Percentiles rank a stretch among this genome's conserved stretches.
Evolutionary conservation across 2,329 filamentous ascomycete species (phyloP).

Genomic region (Sporothrix schenckii): DNA sequence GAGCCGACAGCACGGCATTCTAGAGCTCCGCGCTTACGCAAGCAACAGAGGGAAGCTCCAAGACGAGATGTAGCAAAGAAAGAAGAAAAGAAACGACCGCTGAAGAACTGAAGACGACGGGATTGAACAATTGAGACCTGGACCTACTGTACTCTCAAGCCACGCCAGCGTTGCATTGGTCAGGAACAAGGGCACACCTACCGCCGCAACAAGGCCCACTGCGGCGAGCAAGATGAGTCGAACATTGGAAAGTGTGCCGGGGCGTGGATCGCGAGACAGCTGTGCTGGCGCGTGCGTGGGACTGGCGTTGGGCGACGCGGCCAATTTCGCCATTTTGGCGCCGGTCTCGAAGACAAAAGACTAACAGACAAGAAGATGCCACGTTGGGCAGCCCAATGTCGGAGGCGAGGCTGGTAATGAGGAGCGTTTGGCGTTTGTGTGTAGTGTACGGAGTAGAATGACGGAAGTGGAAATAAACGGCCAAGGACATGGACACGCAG

Average conservation of each 20-base stretch:
- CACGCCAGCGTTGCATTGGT: constrained; percentile 20
- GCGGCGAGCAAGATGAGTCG: constrained; percentile 15
- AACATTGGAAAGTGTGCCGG: not conserved
- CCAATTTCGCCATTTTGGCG: not conserved
- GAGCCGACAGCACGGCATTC: too few relatives aligned
- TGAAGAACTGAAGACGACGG: not conserved
- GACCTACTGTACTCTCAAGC: constrained; percentile 2
- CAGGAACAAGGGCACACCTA: constrained; percentile 22
- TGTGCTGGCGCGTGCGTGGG: not conserved
- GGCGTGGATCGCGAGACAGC: not conserved
- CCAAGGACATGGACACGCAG: not conserved
- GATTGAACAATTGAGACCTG: not conserved
- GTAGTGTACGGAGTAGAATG: not conserved
- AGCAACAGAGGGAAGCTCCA: too few relatives aligned
- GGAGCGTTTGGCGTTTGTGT: too few relatives aligned
- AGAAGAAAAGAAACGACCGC: not conserved
- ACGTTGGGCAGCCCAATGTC: not conserved
- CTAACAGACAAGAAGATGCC: too few relatives aligned
- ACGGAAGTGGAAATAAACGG: not conserved
- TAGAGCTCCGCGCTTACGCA: too few relatives aligned
- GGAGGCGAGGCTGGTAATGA: not conserved
- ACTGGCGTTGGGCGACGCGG: not conserved
- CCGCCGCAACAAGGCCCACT: constrained; percentile 4
- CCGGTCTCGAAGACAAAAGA: not conserved
- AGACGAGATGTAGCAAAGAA: not conserved